Percentiles rank a stretch among this genome's conserved stretches.
Evolutionary conservation across 169 alveolate genomes (phyloP).

Genomic region (Cryptosporidium baileyi): DNA sequence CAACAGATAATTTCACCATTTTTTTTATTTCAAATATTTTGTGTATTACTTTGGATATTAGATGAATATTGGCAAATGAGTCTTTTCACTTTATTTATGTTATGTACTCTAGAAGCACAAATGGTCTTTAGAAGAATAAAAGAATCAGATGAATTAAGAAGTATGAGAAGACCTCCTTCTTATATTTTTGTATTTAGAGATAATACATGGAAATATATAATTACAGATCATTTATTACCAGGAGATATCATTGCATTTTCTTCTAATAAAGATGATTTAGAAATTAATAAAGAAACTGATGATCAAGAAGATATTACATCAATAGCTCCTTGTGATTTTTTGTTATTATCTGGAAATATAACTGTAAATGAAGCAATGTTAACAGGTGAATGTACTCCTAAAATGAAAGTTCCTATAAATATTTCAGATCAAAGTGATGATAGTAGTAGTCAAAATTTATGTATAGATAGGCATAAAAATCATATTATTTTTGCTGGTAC

Average conservation of each 20-base stretch:
- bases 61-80: slow-evolving; percentile 95
- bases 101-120: slow-evolving; percentile 86
- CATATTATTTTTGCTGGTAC: slow-evolving; percentile 94
- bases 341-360: slow-evolving; percentile 80
- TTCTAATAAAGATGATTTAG: background rate
- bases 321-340: slow-evolving; percentile 77
- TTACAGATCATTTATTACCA: slow-evolving; percentile 89
- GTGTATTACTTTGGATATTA: slow-evolving; percentile 93
- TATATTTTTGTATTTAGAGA: slow-evolving; percentile 86
- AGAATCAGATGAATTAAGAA: slow-evolving; percentile 77
- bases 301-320: slow-evolving; percentile 68
- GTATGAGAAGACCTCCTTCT: slow-evolving; percentile 90
- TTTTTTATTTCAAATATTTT: slow-evolving; percentile 93
- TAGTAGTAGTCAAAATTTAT: background rate
- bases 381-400: slow-evolving; percentile 89
- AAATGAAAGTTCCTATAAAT: slow-evolving; percentile 83
- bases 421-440: slow-evolving; percentile 71
- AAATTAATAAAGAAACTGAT: slow-evolving; percentile 30
- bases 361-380: slow-evolving; percentile 90
- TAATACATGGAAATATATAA: slow-evolving; percentile 86
- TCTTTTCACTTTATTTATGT: slow-evolving; percentile 87
- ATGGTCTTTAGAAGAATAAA: slow-evolving; percentile 79
- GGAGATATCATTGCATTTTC: slow-evolving; percentile 88
- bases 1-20: slow-evolving; percentile 96
- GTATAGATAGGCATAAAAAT: slow-evolving; percentile 72